These are phyloP conservation scores for Cordyceps fumosorosea DNA, from an alignment of 2,329 filamentous ascomycete genomes.

Conservation along the genomic window DNA sequence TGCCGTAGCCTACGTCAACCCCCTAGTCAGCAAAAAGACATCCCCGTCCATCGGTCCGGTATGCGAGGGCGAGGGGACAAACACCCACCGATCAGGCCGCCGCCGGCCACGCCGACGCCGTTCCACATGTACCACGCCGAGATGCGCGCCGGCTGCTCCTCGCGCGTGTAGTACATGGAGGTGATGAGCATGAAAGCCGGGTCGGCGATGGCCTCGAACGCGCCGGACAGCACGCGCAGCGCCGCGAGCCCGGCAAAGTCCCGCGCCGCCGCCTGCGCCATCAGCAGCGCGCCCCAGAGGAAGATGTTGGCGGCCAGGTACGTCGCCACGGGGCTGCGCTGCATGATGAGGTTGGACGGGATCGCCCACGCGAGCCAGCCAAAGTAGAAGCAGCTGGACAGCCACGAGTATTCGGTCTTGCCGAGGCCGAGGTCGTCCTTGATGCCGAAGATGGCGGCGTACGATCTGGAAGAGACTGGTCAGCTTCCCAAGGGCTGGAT, in stretches of 20 bases:
- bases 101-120: slow-evolving; percentile 52
- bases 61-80: no score
- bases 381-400: slow-evolving; percentile 31
- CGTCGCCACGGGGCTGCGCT: slow-evolving; percentile 27
- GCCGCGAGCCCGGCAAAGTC: slow-evolving; percentile 50
- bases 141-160: slow-evolving; percentile 55
- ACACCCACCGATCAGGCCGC: slow-evolving; percentile 37
- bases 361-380: slow-evolving; percentile 33
- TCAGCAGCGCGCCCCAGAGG: slow-evolving; percentile 43
- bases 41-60: background rate
- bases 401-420: slow-evolving; percentile 49
- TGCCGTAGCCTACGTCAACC: slow-evolving; percentile 44
- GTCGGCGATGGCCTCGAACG: slow-evolving; percentile 51
- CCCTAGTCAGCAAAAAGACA: background rate
- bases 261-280: slow-evolving; percentile 45
- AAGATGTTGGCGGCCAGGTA: slow-evolving; percentile 44
- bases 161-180: slow-evolving; percentile 57
- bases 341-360: slow-evolving; percentile 26
- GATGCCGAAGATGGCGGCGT: slow-evolving; percentile 60
- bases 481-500: background rate
- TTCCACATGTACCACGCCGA: slow-evolving; percentile 55
- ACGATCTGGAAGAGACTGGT: slow-evolving; percentile 32
- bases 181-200: slow-evolving; percentile 56
- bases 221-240: slow-evolving; percentile 54
- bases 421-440: slow-evolving; percentile 49